Percentiles rank a stretch among this genome's conserved stretches.
Conservation (phyloP, 1,284 basidiomycete species). For the Sphaerobolus stellatus region DNA sequence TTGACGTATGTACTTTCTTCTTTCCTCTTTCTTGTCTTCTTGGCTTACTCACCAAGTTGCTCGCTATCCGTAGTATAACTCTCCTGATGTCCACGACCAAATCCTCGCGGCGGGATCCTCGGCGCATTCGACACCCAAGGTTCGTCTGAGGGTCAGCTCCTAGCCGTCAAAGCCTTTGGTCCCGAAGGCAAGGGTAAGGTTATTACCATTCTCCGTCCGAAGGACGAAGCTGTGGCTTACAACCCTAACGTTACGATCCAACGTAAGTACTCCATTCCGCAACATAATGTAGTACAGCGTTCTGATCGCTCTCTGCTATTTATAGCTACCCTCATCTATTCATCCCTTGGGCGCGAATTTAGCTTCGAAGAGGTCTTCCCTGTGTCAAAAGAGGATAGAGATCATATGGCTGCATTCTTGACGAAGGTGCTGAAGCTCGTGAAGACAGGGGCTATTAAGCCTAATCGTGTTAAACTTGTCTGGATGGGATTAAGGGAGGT, state of each 20-base stretch:
- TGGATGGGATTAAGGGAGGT: constrained; percentile 16
- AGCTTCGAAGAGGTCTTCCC: constrained; percentile 20
- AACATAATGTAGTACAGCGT: not conserved
- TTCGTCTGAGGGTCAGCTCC: not conserved
- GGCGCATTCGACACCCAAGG: constrained; percentile 16
- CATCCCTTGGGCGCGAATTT: constrained; percentile 21
- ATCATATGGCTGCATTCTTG: constrained; percentile 22
- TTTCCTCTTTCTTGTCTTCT: not conserved
- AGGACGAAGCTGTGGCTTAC: not conserved
- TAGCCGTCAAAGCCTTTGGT: not conserved
- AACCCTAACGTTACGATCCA: not conserved
- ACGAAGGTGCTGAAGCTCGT: constrained; percentile 20
- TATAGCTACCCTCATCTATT: constrained; percentile 19
- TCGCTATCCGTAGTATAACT: constrained; percentile 18
- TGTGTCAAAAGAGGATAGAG: constrained; percentile 24
- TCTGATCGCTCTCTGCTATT: not conserved
- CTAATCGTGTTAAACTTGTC: constrained; percentile 22
- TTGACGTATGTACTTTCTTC: constrained; percentile 26
- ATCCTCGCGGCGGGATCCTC: constrained; percentile 26
- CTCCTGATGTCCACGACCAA: constrained; percentile 23
- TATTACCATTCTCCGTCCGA: not conserved
- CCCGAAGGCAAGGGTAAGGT: not conserved
- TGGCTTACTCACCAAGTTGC: not conserved
- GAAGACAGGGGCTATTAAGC: constrained; percentile 17
- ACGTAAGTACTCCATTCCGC: not conserved